Evolutionary conservation across 495 filamentous ascomycete species (phyloP).

Genomic region (Aspergillus bertholletiae): DNA sequence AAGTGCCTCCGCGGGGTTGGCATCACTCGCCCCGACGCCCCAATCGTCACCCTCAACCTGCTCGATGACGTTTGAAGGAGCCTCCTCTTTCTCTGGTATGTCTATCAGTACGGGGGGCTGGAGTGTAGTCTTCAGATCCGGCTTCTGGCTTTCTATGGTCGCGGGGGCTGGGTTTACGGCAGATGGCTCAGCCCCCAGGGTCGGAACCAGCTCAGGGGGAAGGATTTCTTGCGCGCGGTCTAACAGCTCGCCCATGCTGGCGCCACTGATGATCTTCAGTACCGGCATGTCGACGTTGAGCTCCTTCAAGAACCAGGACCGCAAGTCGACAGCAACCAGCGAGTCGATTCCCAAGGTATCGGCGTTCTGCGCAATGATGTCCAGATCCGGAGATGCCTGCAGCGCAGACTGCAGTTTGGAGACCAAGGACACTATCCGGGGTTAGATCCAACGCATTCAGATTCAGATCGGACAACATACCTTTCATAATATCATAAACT

Average conservation of each 20-base stretch:
- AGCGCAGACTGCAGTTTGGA: conserved; percentile 2
- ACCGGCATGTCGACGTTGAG: conserved; percentile 44
- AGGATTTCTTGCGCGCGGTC: background rate
- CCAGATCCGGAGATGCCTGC: conserved; percentile 7
- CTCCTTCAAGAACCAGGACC: conserved; percentile 36
- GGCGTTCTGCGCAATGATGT: conserved; percentile 1
- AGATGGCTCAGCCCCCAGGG: background rate
- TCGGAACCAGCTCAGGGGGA: background rate
- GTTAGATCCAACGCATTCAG: background rate
- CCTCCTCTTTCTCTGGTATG: too few relatives aligned
- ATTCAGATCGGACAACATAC: background rate
- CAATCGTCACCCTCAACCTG: too few relatives aligned
- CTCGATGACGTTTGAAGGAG: too few relatives aligned
- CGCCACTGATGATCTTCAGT: conserved; percentile 38
- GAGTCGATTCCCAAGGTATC: conserved; percentile 36
- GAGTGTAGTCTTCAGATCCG: too few relatives aligned
- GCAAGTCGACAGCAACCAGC: conserved; percentile 29
- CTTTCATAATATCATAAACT: conserved; percentile 13
- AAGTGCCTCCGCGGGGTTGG: too few relatives aligned
- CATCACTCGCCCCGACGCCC: too few relatives aligned
- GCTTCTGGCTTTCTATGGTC: too few relatives aligned
- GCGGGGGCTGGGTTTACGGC: too few relatives aligned
- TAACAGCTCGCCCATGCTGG: background rate
- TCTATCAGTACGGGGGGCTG: too few relatives aligned
- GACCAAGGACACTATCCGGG: background rate